These are phyloP conservation scores for Dendrobium chrysotoxum DNA, from an alignment of 106 monocot species.

Conservation along the genomic window DNA sequence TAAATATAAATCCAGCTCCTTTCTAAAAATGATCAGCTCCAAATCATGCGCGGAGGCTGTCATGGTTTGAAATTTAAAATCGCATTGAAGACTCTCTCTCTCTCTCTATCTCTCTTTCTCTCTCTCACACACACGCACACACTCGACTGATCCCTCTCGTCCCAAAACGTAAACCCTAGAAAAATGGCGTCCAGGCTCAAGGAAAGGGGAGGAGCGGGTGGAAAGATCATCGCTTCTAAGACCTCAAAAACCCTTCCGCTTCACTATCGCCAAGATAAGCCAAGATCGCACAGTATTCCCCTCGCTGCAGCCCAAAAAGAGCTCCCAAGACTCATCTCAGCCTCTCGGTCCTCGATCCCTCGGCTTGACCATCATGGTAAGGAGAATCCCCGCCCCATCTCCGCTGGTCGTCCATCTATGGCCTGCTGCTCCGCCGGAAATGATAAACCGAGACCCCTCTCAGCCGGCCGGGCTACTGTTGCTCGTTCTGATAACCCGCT, in stretches of 20 bases:
- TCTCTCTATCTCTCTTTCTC: neutral
- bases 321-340: neutral
- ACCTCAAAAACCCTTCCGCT: slow-evolving; percentile 18
- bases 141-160: neutral
- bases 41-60: too few relatives aligned
- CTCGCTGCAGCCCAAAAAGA: neutral
- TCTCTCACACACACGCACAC: too few relatives aligned
- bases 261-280: slow-evolving; percentile 13
- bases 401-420: neutral
- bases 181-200: slow-evolving; percentile 50
- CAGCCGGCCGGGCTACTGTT: slow-evolving; percentile 21
- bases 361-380: slow-evolving; percentile 13
- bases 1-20: too few relatives aligned
- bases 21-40: too few relatives aligned
- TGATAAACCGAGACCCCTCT: slow-evolving; percentile 33
- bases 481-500: slow-evolving; percentile 16
- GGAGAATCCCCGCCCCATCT: slow-evolving; percentile 17
- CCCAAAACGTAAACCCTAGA: slow-evolving; percentile 17
- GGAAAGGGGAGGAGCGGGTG: slow-evolving; percentile 69
- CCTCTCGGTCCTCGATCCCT: neutral
- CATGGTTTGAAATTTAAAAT: neutral
- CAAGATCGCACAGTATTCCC: slow-evolving; percentile 17
- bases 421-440: slow-evolving; percentile 5
- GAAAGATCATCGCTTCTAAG: slow-evolving; percentile 41
- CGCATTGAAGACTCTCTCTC: neutral